Conservation (phyloP, 306 rosid species). For the Gillenia trifoliata region DNA sequence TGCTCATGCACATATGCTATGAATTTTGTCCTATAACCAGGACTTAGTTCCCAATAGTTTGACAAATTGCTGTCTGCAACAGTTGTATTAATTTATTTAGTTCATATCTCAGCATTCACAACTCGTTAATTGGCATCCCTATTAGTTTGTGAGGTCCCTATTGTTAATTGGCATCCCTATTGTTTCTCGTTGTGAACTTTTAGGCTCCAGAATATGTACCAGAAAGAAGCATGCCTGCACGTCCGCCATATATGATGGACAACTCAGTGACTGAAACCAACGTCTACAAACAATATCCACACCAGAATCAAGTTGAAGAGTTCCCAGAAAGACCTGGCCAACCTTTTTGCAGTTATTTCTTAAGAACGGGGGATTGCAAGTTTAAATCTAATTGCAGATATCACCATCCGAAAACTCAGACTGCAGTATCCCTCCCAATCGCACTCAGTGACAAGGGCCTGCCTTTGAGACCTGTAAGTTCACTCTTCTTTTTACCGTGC, state of each 20-base stretch:
- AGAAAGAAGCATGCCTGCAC: constrained; percentile 60
- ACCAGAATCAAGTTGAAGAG: constrained; percentile 45
- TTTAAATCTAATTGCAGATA: constrained; percentile 78
- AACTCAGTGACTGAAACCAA: constrained; percentile 50
- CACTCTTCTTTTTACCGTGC: neutral
- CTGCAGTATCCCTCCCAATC: constrained; percentile 39
- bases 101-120: neutral
- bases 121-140: neutral
- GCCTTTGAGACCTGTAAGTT: constrained; percentile 92
- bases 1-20: neutral
- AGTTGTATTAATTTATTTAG: neutral
- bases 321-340: constrained; percentile 92
- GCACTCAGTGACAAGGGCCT: constrained; percentile 80
- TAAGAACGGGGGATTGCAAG: constrained; percentile 90
- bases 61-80: neutral
- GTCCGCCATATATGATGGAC: constrained; percentile 52
- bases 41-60: neutral
- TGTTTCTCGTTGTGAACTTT: constrained; percentile 16
- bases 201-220: constrained; percentile 67
- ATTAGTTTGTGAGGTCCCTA: neutral
- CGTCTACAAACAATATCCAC: constrained; percentile 46
- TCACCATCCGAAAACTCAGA: constrained; percentile 78
- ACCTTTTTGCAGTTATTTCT: constrained; percentile 80
- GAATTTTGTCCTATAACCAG: neutral
- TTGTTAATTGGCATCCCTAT: neutral